A percentile compares a stretch with the other conserved stretches of the same genome.
These are phyloP conservation scores for Alloascoidea hylecoeti DNA, from an alignment of 805 yeast species.

Conservation along the genomic window DNA sequence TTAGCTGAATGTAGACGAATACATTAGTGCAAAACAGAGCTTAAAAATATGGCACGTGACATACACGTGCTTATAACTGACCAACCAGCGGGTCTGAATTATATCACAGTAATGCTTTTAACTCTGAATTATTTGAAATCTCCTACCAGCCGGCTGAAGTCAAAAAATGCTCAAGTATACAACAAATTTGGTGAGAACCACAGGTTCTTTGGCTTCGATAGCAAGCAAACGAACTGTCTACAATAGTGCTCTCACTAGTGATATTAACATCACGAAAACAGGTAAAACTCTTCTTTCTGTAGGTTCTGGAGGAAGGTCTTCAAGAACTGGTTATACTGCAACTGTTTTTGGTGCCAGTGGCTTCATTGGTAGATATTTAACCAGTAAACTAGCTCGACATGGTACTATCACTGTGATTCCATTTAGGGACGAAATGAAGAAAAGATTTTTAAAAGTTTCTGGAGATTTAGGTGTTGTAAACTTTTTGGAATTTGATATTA, in stretches of 20 bases:
- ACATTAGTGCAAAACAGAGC: no score
- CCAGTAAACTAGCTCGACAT: conserved; percentile 63
- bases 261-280: conserved; percentile 45
- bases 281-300: conserved; percentile 63
- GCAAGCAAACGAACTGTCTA: conserved; percentile 20
- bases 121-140: no score
- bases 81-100: no score
- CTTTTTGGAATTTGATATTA: conserved; percentile 68
- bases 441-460: conserved; percentile 63
- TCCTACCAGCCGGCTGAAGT: no score
- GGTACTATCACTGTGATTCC: conserved; percentile 72
- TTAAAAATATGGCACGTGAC: no score
- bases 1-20: no score
- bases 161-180: no score
- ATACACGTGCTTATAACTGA: no score
- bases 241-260: conserved; percentile 26
- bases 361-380: conserved; percentile 59
- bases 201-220: conserved; percentile 2
- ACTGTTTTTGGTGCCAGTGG: conserved; percentile 82
- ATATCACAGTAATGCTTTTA: no score
- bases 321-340: conserved; percentile 79
- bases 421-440: conserved; percentile 67
- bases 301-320: conserved; percentile 72
- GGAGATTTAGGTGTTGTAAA: conserved; percentile 86
- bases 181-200: neutral